Base-by-base conservation (phyloP, 1,284 basidiomycete species). In the Ustilago cynodontis region DNA sequence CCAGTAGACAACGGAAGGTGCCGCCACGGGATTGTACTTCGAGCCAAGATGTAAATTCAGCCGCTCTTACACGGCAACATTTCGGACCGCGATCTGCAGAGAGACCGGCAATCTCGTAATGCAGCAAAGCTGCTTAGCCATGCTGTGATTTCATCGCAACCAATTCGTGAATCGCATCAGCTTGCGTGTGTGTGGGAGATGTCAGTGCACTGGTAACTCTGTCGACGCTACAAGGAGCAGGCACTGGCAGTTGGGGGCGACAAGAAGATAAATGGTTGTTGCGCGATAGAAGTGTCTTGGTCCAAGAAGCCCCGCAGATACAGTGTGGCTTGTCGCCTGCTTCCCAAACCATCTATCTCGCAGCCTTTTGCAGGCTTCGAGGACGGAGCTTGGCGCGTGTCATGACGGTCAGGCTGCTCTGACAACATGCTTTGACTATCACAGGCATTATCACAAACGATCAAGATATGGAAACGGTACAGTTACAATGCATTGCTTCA, bases 1-100 rank as follows among this genome's bases (percentile, higher is more conserved):
- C 33, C 31, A 31, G 43, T 29, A 33, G 22, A 16, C 47, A 14
- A 49, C 57, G 64, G 64, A 59, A 59, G 64, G 51, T 65, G 43
- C 64, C 58, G 57, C 64, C 45, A 52, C 64, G 57, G 57, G 58
- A 39, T 43, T 45, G 28, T 28, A 18, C 31, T 29, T 18, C 13
- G 35, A 16, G 18, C 16, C 16, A 20, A 5, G 3, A 4, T 50
- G 49, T 50, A 7, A 16, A 16, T 7, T 18, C 29, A 16, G 28
- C 7, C 50, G 50, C 31, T 52, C 35, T 43, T 26, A 35, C 47
- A 49, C 28, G 13, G 13, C 18, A 11, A 3, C 22, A 33, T 33
- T 49, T 18, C 26, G 47, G 14, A 28, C 24, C 24, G 24, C 47
- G 14, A 49, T 49, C 47, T 49, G 47, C 24, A 9, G 20, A 16